A percentile compares a stretch with the other conserved stretches of the same genome.
Evolutionary conservation across 129 eudicot genomes (phyloP).

Genomic region (Chrysanthemum makinoi): DNA sequence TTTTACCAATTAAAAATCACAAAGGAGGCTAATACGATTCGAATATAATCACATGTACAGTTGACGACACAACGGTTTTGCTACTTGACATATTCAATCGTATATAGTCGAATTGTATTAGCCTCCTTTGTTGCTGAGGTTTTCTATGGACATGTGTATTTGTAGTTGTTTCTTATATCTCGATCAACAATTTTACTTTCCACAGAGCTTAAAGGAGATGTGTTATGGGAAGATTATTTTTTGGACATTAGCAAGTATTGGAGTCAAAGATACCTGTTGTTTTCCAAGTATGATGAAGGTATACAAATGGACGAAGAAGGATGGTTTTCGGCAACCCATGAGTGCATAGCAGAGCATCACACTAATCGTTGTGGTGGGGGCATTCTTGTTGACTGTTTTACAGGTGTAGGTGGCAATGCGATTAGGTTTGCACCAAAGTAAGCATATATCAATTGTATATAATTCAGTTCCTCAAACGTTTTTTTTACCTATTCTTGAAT

Average conservation of each 20-base stretch:
- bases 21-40: too few species aligned
- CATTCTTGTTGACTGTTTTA: constrained; percentile 61
- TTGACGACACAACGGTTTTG: too few species aligned
- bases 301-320: constrained; percentile 93
- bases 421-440: constrained; percentile 81
- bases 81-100: too few species aligned
- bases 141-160: not conserved
- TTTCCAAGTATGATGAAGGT: constrained; percentile 73
- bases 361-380: constrained; percentile 75
- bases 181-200: constrained; percentile 12
- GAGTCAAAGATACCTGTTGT: constrained; percentile 74
- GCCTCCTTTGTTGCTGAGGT: too few species aligned
- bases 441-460: constrained; percentile 10
- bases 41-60: too few species aligned
- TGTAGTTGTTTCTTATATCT: not conserved
- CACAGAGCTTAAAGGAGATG: constrained; percentile 38
- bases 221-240: constrained; percentile 33
- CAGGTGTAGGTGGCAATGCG: constrained; percentile 97
- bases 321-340: constrained; percentile 96
- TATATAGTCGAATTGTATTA: too few species aligned
- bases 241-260: constrained; percentile 67
- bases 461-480: not conserved
- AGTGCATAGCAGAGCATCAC: constrained; percentile 77
- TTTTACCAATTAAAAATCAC: too few species aligned
- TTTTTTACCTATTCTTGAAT: not conserved